Percentiles rank a stretch among this genome's conserved stretches.
phyloP scores from a whole-genome alignment of 179 eudicot genomes.

The Beta macrorhiza region DNA sequence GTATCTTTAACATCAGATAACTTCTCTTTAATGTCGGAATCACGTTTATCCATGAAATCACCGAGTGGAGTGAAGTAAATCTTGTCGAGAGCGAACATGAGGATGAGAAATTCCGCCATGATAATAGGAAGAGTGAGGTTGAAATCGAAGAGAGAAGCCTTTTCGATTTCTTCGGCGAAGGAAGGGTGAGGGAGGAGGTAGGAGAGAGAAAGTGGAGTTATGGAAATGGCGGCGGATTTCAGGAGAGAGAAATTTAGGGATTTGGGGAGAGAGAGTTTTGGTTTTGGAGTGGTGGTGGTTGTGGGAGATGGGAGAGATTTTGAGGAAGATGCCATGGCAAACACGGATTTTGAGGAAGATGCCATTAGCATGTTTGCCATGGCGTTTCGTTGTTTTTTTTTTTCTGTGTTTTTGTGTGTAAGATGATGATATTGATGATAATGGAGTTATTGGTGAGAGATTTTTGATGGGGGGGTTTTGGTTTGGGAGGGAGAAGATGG shows the following conservation, averaged over 20 bases:
- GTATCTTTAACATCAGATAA: slow-evolving; percentile 76
- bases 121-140: slow-evolving; percentile 84
- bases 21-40: slow-evolving; percentile 56
- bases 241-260: slow-evolving; percentile 26
- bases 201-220: slow-evolving; percentile 44
- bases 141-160: slow-evolving; percentile 88
- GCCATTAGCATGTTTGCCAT: slow-evolving; percentile 73
- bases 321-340: no score
- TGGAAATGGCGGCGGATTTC: slow-evolving; percentile 30
- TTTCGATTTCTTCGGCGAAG: slow-evolving; percentile 78
- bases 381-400: slow-evolving; percentile 20
- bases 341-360: slow-evolving; percentile 38
- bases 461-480: not conserved
- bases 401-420: not conserved
- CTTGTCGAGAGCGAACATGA: slow-evolving; percentile 89
- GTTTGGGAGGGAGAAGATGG: not conserved
- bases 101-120: slow-evolving; percentile 65
- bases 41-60: slow-evolving; percentile 72
- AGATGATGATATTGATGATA: not conserved
- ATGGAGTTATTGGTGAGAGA: not conserved
- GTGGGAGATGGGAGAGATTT: slow-evolving; percentile 29
- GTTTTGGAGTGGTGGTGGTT: slow-evolving; percentile 21
- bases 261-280: slow-evolving; percentile 26
- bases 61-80: slow-evolving; percentile 77
- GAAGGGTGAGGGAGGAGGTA: slow-evolving; percentile 63